Evolutionary conservation across 164 flowering plant genomes (phyloP).

Genomic region (Berberis thunbergii): DNA sequence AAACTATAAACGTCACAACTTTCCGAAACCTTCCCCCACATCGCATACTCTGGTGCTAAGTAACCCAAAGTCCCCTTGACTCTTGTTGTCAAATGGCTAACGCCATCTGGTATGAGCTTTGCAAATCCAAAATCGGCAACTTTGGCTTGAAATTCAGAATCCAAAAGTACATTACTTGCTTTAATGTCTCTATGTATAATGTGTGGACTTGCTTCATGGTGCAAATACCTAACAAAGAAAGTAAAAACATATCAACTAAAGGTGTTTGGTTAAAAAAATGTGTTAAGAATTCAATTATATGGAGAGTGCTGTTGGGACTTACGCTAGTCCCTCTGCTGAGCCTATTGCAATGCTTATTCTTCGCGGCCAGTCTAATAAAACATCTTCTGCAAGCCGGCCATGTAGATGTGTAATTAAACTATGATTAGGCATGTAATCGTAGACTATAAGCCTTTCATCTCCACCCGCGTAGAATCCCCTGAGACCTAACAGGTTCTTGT

Average conservation of each 20-base stretch:
- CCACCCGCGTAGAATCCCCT: conserved; percentile 70
- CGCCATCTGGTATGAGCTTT: conserved; percentile 61
- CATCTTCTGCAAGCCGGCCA: conserved; percentile 43
- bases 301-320: conserved; percentile 15
- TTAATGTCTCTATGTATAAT: conserved; percentile 76
- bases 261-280: neutral
- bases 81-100: conserved; percentile 55
- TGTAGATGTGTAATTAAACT: conserved; percentile 67
- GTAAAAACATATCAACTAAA: neutral
- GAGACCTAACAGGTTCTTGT: conserved; percentile 52
- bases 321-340: conserved; percentile 72
- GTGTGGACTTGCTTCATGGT: conserved; percentile 68
- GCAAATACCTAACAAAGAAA: conserved; percentile 43
- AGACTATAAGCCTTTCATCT: conserved; percentile 66
- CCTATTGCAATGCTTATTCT: conserved; percentile 50
- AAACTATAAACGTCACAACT: conserved; percentile 83
- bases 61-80: conserved; percentile 75
- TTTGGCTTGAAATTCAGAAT: conserved; percentile 48
- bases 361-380: conserved; percentile 47
- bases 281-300: neutral
- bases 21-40: conserved; percentile 84
- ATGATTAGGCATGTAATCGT: conserved; percentile 74
- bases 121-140: conserved; percentile 84
- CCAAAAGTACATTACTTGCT: conserved; percentile 68
- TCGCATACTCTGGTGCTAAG: conserved; percentile 74